Evolutionary conservation across 192 early-diverging fungal species (phyloP), one percentile per base, ranked within the genome.

Genomic region (Mortierella claussenii): DNA sequence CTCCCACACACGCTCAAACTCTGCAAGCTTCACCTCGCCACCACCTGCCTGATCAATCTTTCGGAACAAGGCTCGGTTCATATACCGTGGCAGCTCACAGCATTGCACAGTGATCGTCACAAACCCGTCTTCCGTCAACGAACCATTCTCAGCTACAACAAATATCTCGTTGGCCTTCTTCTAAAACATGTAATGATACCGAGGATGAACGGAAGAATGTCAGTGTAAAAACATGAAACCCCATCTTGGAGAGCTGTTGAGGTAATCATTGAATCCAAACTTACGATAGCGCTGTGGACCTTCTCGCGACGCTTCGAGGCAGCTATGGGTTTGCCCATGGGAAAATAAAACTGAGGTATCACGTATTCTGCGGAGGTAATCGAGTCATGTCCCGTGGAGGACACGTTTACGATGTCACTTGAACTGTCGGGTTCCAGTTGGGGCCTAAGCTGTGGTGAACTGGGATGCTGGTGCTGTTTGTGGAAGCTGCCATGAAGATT

Each of bases 11-110:
- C 78, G 62, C 17, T 70, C 75, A 61, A 75, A 75, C 36, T 76
- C 71, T 20, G 30, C 53, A 21, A 81, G 50, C 11, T 58, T 37
- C 7, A 76, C 79, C 26, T 67, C 58, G 17, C 55, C 28, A 21
- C 46, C 31, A 1, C 67, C 75, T 15, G 63, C 34, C 2, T 48
- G 30, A 33, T 75, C 65, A 2, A 80, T 60, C 26, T 76, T 80
- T 7, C 80, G 80, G 55, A 89, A 90, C 57, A 92, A 62, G 28
- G 87, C 91, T n/a, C 86, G 68, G 65, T 90, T 92, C 63, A 87
- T 85, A 64, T 87, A 92, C 18, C 87, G 83, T 13, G 91, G 91
- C 49, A 92, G 61, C 9, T 80, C 85, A 49, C 91, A 92, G 30
- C 71, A 76, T 26, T 76, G 56, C n/a, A 61, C 46, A 15, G 60